These are phyloP conservation scores for Eucalyptus sideroxylon DNA, from an alignment of 345 rosid species.

Conservation along the genomic window DNA sequence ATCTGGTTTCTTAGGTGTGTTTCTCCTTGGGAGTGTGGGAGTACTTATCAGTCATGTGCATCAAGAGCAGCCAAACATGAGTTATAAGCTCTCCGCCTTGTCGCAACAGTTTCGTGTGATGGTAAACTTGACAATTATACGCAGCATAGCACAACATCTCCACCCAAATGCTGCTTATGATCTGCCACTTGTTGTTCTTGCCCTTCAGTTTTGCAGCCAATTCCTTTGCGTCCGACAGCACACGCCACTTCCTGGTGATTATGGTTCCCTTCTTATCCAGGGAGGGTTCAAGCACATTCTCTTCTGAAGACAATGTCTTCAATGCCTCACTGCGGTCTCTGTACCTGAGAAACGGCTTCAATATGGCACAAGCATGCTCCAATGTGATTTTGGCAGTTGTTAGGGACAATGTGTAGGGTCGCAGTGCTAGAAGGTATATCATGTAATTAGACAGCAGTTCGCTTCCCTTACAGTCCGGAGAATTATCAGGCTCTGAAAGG, in stretches of 20 bases:
- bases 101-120: neutral
- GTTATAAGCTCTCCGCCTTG: neutral
- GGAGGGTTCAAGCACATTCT: neutral
- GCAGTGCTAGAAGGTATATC: neutral
- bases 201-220: neutral
- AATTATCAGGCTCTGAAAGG: neutral
- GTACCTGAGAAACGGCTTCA: neutral
- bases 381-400: neutral
- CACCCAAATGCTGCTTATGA: neutral
- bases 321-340: neutral
- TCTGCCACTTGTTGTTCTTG: neutral
- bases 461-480: neutral
- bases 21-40: neutral
- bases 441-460: neutral
- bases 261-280: neutral
- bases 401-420: neutral
- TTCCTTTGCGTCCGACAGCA: neutral
- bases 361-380: neutral
- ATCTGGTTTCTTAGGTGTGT: neutral
- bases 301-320: neutral
- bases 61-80: neutral
- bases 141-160: neutral
- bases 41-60: neutral
- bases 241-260: neutral
- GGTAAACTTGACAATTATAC: neutral